phyloP scores from a whole-genome alignment of 2,329 filamentous ascomycete species.

The Fusarium siculi region DNA sequence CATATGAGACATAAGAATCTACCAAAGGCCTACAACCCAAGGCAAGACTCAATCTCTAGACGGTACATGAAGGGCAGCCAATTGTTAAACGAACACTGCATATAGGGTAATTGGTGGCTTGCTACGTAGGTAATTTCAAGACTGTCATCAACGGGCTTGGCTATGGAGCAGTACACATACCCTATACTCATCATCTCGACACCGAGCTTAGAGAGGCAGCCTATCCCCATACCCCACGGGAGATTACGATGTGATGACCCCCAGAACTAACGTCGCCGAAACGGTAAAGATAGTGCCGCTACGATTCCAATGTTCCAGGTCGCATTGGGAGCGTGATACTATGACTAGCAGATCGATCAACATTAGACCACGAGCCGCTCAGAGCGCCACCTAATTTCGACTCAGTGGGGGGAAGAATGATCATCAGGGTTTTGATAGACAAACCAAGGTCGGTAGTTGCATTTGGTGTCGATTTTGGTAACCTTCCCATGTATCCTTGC shows the following conservation, averaged over 20 bases:
- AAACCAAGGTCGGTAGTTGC: background rate
- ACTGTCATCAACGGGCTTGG: background rate
- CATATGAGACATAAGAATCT: background rate
- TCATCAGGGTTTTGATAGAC: background rate
- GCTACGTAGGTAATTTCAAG: background rate
- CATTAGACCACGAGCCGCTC: slow-evolving; percentile 4
- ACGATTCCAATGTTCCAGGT: background rate
- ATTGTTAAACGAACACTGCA: background rate
- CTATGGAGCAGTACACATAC: slow-evolving; percentile 5
- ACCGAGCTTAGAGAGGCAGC: slow-evolving; percentile 6
- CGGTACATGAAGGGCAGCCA: background rate
- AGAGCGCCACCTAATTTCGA: slow-evolving; percentile 39
- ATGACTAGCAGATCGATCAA: slow-evolving; percentile 17
- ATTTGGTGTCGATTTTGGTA: background rate
- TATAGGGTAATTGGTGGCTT: background rate
- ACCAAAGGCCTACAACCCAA: background rate
- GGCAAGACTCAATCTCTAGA: background rate
- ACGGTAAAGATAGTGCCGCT: background rate
- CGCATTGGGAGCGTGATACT: background rate
- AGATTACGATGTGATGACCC: slow-evolving; percentile 24
- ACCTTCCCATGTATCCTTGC: slow-evolving; percentile 1
- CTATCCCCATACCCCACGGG: background rate
- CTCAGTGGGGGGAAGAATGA: slow-evolving; percentile 12
- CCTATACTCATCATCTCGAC: background rate
- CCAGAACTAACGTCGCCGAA: slow-evolving; percentile 1